These are phyloP conservation scores for Zymoseptoria ardabiliae DNA, from an alignment of 2,329 filamentous ascomycete species.

Conservation along the genomic window DNA sequence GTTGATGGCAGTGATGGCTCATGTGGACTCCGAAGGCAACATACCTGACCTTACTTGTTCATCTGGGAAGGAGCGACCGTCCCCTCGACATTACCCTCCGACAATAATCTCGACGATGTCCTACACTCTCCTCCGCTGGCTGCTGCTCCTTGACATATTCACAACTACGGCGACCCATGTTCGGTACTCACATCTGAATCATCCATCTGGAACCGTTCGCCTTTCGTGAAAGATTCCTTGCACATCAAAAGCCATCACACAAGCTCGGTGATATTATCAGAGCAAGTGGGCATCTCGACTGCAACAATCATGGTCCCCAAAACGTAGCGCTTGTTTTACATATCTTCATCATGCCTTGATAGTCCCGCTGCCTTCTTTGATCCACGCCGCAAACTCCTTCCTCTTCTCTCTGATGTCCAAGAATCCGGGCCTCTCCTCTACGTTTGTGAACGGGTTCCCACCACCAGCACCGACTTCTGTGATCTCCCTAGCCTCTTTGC, in stretches of 20 bases:
- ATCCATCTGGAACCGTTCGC: neutral
- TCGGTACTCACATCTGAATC: neutral
- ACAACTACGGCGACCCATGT: neutral
- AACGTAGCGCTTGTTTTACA: neutral
- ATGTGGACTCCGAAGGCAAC: neutral
- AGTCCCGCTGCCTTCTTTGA: constrained; percentile 32
- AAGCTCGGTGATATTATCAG: neutral
- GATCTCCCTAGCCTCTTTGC: constrained; percentile 48
- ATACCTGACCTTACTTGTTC: no score
- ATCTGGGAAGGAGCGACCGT: neutral
- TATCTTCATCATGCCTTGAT: neutral
- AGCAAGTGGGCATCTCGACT: neutral
- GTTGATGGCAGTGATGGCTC: neutral
- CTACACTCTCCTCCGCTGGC: neutral
- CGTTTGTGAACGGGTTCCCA: constrained; percentile 69
- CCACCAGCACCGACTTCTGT: constrained; percentile 61
- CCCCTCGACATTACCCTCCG: neutral
- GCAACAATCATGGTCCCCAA: neutral
- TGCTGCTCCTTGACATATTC: neutral
- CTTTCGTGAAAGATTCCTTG: neutral
- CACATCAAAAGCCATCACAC: neutral
- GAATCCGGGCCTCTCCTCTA: constrained; percentile 79
- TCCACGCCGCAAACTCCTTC: constrained; percentile 72
- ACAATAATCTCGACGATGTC: neutral
- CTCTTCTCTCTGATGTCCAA: constrained; percentile 73